Evolutionary conservation across 352 stramenopile genomes (phyloP).

Genomic region (Globisporangium polare): DNA sequence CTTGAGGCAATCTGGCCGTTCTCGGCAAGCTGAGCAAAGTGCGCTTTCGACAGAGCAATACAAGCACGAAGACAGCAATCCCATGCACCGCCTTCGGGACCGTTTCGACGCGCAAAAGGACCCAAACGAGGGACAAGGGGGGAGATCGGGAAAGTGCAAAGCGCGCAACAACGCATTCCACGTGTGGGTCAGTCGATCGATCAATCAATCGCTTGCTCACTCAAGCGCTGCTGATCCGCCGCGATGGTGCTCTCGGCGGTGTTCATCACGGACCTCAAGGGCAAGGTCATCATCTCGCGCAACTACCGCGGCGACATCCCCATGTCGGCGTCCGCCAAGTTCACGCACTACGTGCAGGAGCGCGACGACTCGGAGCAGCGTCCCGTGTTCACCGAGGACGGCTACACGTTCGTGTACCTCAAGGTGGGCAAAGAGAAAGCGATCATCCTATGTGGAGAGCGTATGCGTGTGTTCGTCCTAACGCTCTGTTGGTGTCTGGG

Average conservation of each 20-base stretch:
- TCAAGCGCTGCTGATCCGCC: neutral
- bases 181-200: neutral
- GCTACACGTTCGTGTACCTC: slow-evolving; percentile 94
- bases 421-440: slow-evolving; percentile 48
- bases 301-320: slow-evolving; percentile 99
- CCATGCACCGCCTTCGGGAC: too few relatives aligned
- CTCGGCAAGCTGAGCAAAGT: too few relatives aligned
- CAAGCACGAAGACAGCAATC: too few relatives aligned
- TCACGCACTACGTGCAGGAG: slow-evolving; percentile 91
- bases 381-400: slow-evolving; percentile 92
- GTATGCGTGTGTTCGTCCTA: neutral
- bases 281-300: slow-evolving; percentile 99
- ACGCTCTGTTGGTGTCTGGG: neutral
- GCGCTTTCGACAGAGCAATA: too few relatives aligned
- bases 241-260: slow-evolving; percentile 97
- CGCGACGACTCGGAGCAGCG: slow-evolving; percentile 93
- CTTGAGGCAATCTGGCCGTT: too few relatives aligned
- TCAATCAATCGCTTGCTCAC: neutral
- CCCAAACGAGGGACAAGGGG: neutral
- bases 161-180: neutral
- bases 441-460: neutral
- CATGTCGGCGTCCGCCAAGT: slow-evolving; percentile 89
- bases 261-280: slow-evolving; percentile 99
- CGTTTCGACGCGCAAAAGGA: too few relatives aligned
- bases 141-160: neutral